Evolutionary conservation across 116 monocot genomes (phyloP), one percentile per base, ranked within the genome.

Genomic region (Thalassia testudinum): DNA sequence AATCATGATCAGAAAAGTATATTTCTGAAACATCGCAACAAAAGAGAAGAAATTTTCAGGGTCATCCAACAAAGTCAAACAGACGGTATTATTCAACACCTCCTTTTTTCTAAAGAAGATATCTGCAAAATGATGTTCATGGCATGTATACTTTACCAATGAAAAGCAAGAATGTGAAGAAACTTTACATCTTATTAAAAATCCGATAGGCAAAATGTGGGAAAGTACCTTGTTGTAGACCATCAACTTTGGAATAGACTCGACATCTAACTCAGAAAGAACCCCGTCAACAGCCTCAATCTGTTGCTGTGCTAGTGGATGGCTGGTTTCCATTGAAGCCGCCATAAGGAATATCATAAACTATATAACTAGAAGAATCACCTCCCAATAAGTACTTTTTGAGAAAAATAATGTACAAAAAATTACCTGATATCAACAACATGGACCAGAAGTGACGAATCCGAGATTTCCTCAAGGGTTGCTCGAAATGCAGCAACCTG

Each of bases 401-500:
- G 34, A 42, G 25, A 43, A 20, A 57, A 25, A 57, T 43, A 15
- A 43, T 42, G 7, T 2, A 21, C 25, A 0, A 37, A 16, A 7
- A 38, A 29, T 16, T 68, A 89, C 97, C 97, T 89, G 59, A 97
- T 85, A 70, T 97, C 95, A 38, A 85, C 89, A 56, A 97, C 81
- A 72, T 97, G 95, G 43, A 97, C 79, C 47, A 97, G 43, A 64
- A 97, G 74, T 47, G 84, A 79, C 40, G 95, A 89, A 61, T 86
- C 97, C 42, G 81, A 78, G 70, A 97, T 97, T 68, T 97, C 97
- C 61, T 97, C 97, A 23, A 97, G 62, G 24, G 97, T 97, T 40
- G 97, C 97, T 70, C 97, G 78, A 56, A 97, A 97, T 61, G 90
- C 86, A 66, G 90, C 97, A 70, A 97, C 85, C 95, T 97, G 72